Base-by-base conservation (phyloP, 768 basidiomycete species). In the Ramaria rubella region DNA sequence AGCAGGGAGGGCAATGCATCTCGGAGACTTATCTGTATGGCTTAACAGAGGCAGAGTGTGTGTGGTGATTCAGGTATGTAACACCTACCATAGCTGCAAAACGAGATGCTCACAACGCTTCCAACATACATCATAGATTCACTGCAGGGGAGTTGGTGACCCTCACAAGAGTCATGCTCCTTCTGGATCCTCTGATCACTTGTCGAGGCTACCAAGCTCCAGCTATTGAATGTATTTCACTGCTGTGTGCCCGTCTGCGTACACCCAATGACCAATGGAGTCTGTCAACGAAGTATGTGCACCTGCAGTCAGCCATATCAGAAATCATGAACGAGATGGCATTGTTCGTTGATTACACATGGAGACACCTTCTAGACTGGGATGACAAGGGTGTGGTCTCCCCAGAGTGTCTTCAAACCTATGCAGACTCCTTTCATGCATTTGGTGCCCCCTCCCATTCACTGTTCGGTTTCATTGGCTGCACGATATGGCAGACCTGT, bases 391-490 rank as follows among this genome's bases (percentile, higher is more conserved):
- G 34, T 17, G 17, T 36, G 8, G 34, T 36, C 8, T 36, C 34
- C 34, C 66, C 55, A 3, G 12, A 26, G 5, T 19, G 43, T 7
- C 43, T 66, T 6, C 26, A 30, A 15, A 3, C 43, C n/a, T 67
- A 64, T 58, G 65, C 65, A 6, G 34, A 40, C 31, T 59, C 59
- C 2, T 58, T 66, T 5, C 46, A 57, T 24, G 34, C 11, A 0
- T 49, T 45, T 14, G 66, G 66, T 6, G 57, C 66, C 0, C 63
- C 63, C 1, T 27, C 58, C 1, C 23, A 29, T 26, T n/a, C 26
- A 24, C 40, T 66, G 4, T 64, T 58, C 55, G 60, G 62, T 11
- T 65, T 67, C 45, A 53, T 68, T 3, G 67, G 67, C 59, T 61
- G 63, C 49, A 67, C 67, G 21, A 64, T 68, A 29, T 59, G 61